A percentile compares a stretch with the other conserved stretches of the same genome.
Conservation (phyloP, 2,329 filamentous ascomycete species). For the Penicillium palitans region DNA sequence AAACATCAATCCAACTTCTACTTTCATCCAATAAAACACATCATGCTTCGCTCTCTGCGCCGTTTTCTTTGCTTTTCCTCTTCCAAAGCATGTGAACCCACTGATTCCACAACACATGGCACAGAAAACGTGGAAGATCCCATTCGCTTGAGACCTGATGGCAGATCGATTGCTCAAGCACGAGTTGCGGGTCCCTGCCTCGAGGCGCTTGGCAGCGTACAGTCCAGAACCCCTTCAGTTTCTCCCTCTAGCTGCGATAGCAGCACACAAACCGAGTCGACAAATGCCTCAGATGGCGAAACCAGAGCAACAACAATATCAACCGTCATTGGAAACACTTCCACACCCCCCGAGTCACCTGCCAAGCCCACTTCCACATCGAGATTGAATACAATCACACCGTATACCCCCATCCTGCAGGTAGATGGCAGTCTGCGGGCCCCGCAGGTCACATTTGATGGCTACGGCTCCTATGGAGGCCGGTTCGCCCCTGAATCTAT, state of each 20-base stretch:
- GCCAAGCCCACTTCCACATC: conserved; percentile 9
- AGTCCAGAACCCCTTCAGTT: background rate
- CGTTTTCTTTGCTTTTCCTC: conserved; percentile 23
- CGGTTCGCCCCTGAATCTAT: conserved; percentile 32
- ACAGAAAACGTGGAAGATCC: background rate
- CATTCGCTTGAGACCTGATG: conserved; percentile 11
- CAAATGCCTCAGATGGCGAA: conserved; percentile 16
- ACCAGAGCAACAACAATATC: conserved; percentile 17
- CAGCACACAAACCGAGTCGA: conserved; percentile 13
- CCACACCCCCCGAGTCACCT: conserved; percentile 9
- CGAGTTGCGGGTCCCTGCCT: conserved; percentile 3
- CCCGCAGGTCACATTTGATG: conserved; percentile 24
- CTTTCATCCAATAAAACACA: background rate
- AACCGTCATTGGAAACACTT: conserved; percentile 12
- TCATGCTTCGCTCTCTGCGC: conserved; percentile 18
- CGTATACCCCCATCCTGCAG: conserved; percentile 26
- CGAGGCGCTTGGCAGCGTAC: background rate
- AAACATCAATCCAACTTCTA: background rate
- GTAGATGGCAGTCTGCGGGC: conserved; percentile 22
- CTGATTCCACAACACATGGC: background rate
- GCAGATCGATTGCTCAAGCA: conserved; percentile 1
- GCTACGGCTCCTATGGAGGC: conserved; percentile 30
- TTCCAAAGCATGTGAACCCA: background rate
- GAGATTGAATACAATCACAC: conserved; percentile 14
- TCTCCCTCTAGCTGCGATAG: conserved; percentile 9